Percentiles rank a stretch among this genome's conserved stretches.
Evolutionary conservation across 164 flowering plant species (phyloP).

Genomic region (Tinospora cordifolia): DNA sequence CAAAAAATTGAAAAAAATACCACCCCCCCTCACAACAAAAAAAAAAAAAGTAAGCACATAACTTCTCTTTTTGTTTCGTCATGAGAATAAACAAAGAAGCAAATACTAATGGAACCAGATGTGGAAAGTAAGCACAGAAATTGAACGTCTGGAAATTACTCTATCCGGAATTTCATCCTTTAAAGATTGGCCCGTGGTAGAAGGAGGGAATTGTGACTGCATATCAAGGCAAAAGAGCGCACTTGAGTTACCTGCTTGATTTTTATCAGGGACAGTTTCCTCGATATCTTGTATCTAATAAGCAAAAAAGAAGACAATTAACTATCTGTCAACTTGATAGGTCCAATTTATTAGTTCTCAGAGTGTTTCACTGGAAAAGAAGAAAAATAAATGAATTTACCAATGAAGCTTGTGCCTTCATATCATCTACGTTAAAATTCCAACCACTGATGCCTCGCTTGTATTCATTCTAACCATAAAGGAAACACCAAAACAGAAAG

Average conservation of each 20-base stretch:
- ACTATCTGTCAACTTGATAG: not conserved
- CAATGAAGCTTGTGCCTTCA: conserved; percentile 89
- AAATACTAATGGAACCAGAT: no score
- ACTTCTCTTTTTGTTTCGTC: no score
- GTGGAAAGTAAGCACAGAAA: no score
- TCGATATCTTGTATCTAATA: conserved; percentile 69
- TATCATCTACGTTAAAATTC: conserved; percentile 86
- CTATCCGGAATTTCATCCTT: conserved; percentile 27
- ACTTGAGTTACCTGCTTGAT: conserved; percentile 33
- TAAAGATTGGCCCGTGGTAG: conserved; percentile 10
- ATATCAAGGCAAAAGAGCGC: conserved; percentile 27
- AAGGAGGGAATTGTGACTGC: conserved; percentile 14
- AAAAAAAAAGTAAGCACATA: no score
- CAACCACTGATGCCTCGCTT: conserved; percentile 95
- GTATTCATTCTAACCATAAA: conserved; percentile 63
- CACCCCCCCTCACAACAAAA: no score
- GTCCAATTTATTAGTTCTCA: not conserved
- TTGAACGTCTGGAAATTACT: conserved; percentile 19
- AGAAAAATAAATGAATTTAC: conserved; percentile 27
- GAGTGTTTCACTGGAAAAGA: not conserved
- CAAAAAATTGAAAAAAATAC: not conserved
- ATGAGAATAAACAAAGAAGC: no score
- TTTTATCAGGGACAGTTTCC: conserved; percentile 37
- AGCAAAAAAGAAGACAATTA: conserved; percentile 6
- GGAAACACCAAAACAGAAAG: not conserved